Conservation (phyloP, 441 rosid species). For the Metrosideros polymorpha region DNA sequence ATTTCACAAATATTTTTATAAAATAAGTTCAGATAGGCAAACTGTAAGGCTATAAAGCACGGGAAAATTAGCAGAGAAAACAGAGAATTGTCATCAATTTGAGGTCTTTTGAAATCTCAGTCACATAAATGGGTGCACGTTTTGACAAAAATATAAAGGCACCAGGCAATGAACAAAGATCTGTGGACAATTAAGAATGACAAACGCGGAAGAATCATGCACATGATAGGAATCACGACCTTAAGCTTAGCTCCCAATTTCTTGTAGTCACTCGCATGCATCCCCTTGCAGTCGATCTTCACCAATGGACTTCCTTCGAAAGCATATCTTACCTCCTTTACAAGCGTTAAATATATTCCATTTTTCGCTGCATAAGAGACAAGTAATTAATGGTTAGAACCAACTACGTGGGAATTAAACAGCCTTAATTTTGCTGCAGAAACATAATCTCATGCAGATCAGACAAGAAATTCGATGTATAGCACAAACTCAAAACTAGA, state of each 20-base stretch:
- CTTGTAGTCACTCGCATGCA: constrained; percentile 85
- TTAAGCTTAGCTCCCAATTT: constrained; percentile 91
- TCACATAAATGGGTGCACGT: neutral
- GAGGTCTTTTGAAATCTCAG: neutral
- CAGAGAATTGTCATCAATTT: neutral
- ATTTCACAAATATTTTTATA: neutral
- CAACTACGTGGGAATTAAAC: neutral
- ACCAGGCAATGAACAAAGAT: neutral
- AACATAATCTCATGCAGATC: neutral
- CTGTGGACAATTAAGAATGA: neutral
- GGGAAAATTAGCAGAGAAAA: neutral
- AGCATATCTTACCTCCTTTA: constrained; percentile 74
- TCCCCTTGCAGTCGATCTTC: constrained; percentile 70
- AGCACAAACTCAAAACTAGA: neutral
- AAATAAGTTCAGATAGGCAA: neutral
- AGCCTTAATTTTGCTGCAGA: neutral
- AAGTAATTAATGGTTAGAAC: neutral
- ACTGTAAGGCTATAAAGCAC: neutral
- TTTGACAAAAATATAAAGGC: neutral
- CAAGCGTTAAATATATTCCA: constrained; percentile 68
- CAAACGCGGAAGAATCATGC: neutral
- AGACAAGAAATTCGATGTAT: neutral
- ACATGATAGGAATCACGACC: constrained; percentile 15
- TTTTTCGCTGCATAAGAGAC: constrained; percentile 53
- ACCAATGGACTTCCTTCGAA: constrained; percentile 80